Evolutionary conservation across 805 yeast genomes (phyloP), one percentile per base, ranked within the genome.

Genomic region (Nematodospora valgi): DNA sequence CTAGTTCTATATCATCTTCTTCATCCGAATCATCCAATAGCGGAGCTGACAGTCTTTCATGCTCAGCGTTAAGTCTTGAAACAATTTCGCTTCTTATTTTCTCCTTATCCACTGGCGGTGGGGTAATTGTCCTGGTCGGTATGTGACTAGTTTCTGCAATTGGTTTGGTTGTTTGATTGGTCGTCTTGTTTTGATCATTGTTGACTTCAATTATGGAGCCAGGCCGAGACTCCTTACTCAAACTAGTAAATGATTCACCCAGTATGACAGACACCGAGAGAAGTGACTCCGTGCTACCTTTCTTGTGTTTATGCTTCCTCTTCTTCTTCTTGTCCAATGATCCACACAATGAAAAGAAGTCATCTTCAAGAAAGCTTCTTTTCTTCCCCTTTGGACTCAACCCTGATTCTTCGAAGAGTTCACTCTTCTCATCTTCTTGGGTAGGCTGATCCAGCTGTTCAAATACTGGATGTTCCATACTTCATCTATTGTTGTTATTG

Each of bases 321-420:
- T 35, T 39, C 30, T 46, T 45, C 19, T 45, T 45, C 32, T 38
- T 41, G 12, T 38, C 39, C 7, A 27, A 30, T 5, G 37, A 37
- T 7, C 37, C 32, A 9, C 48, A 40, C 12, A 56, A 37, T 6
- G 57, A 54, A 39, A 60, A 60, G 42, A 59, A 59, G 31, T 59
- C 65, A 36, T 60, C 64, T n/a, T 49, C 49, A 12, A 47, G 25
- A 9, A 34, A 12, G 7, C 29, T 10, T 15, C 29, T 41, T 27
- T 35, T 42, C 23, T 16, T 28, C 15, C 33, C 27, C 7, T 26
- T 36, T 3, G 22, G 3, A 8, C 20, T 5, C 17, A 19, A 19
- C 8, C 17, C 12, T 29, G 19, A 15, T 6, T 17, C 8, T 23
- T 23, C 4, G 21, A 7, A 22, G 13, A 7, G 23, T 9, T 18